Evolutionary conservation across 2,329 filamentous ascomycete species (phyloP).

Genomic region (Cladosporium sp.): DNA sequence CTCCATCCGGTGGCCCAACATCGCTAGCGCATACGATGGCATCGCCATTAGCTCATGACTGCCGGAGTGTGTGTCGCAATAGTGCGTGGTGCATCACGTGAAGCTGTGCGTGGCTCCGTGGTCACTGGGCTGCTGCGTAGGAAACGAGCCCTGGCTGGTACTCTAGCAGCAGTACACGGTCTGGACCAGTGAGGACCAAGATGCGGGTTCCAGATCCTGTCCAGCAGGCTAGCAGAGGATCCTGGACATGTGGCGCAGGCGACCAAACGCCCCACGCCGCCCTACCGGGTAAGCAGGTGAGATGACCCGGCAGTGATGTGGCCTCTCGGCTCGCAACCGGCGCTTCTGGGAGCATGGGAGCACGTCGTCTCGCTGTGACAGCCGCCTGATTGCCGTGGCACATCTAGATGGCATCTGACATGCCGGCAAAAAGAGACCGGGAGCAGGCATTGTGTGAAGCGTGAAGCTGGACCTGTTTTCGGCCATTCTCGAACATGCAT

Average conservation of each 20-base stretch:
- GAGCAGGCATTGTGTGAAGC: background rate
- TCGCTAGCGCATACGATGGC: background rate
- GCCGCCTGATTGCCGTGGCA: constrained; percentile 14
- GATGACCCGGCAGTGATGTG: constrained; percentile 13
- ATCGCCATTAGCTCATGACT: background rate
- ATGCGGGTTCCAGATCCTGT: constrained; percentile 15
- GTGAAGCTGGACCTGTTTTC: background rate
- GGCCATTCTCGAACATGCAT: constrained; percentile 3
- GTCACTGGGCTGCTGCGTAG: background rate
- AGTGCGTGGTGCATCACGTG: background rate
- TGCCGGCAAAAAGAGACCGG: constrained; percentile 13
- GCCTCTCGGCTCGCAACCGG: constrained; percentile 17
- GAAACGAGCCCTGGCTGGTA: background rate
- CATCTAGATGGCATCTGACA: background rate
- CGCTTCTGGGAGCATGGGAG: constrained; percentile 9
- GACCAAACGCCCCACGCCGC: constrained; percentile 10
- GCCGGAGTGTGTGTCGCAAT: background rate
- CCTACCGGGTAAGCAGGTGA: constrained; percentile 17
- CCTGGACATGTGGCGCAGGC: constrained; percentile 15
- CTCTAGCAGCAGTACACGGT: constrained; percentile 1
- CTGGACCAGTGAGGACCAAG: constrained; percentile 16
- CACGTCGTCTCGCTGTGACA: background rate
- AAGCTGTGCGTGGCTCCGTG: background rate
- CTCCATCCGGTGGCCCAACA: background rate
- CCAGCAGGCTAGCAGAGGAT: constrained; percentile 1